Base-by-base conservation (phyloP, 192 early-diverging fungal genomes). In the Dissophora ornata region DNA sequence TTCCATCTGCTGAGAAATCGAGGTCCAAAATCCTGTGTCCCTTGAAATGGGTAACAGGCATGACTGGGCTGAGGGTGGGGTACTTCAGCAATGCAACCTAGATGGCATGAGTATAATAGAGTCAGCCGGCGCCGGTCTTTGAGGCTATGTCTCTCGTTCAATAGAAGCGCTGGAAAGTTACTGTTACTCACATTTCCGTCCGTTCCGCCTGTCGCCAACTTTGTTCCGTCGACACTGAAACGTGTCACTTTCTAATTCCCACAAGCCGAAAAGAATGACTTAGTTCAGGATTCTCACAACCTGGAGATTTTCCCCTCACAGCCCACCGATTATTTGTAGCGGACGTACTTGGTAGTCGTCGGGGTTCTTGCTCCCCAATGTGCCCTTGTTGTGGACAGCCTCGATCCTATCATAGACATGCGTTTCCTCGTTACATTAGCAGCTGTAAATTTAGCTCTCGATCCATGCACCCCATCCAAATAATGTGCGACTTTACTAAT, bases 121-220 rank as follows among this genome's bases (percentile, higher is more conserved):
- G n/a, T n/a, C n/a, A n/a, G n/a, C n/a, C n/a, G n/a, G n/a, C n/a
- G n/a, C n/a, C n/a, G n/a, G n/a, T n/a, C n/a, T n/a, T n/a, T n/a
- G n/a, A n/a, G n/a, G n/a, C n/a, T n/a, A n/a, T n/a, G n/a, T n/a
- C n/a, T n/a, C n/a, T n/a, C n/a, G n/a, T n/a, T n/a, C n/a, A n/a
- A n/a, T n/a, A n/a, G n/a, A n/a, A n/a, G n/a, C n/a, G n/a, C n/a
- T n/a, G n/a, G n/a, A n/a, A n/a, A n/a, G n/a, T n/a, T n/a, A n/a
- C n/a, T n/a, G n/a, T n/a, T n/a, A 12, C 57, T 62, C 78, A 90
- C 89, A 58, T 85, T 83, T 34, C 91, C 91, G 55, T 93, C 90
- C 6, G 93, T 89, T 48, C 86, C 86, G 15, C 89, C 93, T 3
- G 87, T 87, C 19, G 88, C 82, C 21, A 94, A 56, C 38, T 87